phyloP scores from a whole-genome alignment of 177 flowering plant genomes.

The Vitis hybrid region DNA sequence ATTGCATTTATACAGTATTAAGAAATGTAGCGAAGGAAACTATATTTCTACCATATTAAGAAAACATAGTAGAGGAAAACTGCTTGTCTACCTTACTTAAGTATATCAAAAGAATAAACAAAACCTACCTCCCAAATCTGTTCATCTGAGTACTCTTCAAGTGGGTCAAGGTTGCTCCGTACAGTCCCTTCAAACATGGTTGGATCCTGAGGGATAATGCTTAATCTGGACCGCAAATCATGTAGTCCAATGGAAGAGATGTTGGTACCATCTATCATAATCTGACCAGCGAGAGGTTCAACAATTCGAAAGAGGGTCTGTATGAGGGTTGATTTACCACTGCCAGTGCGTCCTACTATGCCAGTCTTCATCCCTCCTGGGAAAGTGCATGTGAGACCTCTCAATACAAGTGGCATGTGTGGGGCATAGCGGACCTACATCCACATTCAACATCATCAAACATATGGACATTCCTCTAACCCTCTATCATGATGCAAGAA shows the following conservation, averaged over 20 bases:
- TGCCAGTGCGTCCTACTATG: constrained; percentile 84
- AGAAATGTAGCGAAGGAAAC: not conserved
- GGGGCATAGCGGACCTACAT: constrained; percentile 78
- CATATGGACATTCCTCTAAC: not conserved
- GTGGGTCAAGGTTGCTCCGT: constrained; percentile 72
- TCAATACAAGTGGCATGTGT: constrained; percentile 78
- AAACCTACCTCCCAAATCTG: constrained; percentile 76
- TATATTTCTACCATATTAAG: too few relatives aligned
- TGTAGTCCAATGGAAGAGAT: constrained; percentile 73
- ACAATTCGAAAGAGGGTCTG: constrained; percentile 77
- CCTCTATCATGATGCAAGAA: not conserved
- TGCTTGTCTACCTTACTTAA: too few relatives aligned
- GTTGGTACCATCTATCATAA: constrained; percentile 56
- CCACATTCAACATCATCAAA: too few relatives aligned
- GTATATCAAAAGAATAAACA: too few relatives aligned
- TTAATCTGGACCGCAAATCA: constrained; percentile 70
- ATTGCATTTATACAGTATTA: too few relatives aligned
- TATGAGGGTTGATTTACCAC: constrained; percentile 86
- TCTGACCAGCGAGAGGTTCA: constrained; percentile 67
- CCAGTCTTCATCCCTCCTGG: constrained; percentile 73
- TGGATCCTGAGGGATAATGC: constrained; percentile 88
- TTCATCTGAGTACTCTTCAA: constrained; percentile 74
- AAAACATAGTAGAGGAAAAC: too few relatives aligned
- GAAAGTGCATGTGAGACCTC: constrained; percentile 74
- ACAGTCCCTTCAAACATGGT: constrained; percentile 89